Conservation (phyloP, 2,329 filamentous ascomycete genomes). For the Ambrosiella cleistominuta region DNA sequence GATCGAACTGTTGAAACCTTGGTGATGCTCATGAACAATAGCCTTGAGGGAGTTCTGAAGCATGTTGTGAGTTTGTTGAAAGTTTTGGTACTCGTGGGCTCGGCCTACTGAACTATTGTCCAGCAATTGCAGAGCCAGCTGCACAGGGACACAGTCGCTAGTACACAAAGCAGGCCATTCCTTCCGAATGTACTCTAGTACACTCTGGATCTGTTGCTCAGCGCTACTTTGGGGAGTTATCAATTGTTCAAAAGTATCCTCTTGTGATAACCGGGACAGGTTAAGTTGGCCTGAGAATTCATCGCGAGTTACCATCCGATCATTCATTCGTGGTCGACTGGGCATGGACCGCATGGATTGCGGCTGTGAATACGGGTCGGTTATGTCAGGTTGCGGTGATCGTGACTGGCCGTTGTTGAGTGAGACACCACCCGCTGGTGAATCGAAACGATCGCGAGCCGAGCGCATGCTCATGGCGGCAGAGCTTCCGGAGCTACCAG, state of each 20-base stretch:
- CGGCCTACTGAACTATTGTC: constrained; percentile 86
- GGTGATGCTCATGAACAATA: constrained; percentile 96
- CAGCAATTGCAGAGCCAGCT: constrained; percentile 85
- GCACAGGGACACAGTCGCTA: constrained; percentile 77
- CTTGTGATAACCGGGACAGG: constrained; percentile 11
- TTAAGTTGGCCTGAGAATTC: constrained; percentile 4
- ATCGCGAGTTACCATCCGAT: constrained; percentile 8
- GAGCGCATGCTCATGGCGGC: constrained; percentile 10
- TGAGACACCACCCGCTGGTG: constrained; percentile 5
- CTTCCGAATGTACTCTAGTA: constrained; percentile 66
- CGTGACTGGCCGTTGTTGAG: constrained; percentile 6
- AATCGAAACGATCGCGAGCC: constrained; percentile 9
- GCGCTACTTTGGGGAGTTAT: constrained; percentile 27
- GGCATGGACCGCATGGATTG: constrained; percentile 18
- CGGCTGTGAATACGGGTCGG: constrained; percentile 1
- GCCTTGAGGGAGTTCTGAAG: constrained; percentile 85
- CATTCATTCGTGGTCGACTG: constrained; percentile 19
- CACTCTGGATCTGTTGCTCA: constrained; percentile 39
- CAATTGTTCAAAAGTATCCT: constrained; percentile 1
- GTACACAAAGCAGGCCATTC: constrained; percentile 90
- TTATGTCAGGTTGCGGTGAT: constrained; percentile 7
- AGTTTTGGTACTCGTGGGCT: constrained; percentile 72
- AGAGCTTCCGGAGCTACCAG: constrained; percentile 7
- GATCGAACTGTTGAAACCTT: constrained; percentile 97
- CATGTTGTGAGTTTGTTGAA: constrained; percentile 66